Base-by-base conservation (phyloP, 345 rosid genomes). In the Rhizophora apiculata region DNA sequence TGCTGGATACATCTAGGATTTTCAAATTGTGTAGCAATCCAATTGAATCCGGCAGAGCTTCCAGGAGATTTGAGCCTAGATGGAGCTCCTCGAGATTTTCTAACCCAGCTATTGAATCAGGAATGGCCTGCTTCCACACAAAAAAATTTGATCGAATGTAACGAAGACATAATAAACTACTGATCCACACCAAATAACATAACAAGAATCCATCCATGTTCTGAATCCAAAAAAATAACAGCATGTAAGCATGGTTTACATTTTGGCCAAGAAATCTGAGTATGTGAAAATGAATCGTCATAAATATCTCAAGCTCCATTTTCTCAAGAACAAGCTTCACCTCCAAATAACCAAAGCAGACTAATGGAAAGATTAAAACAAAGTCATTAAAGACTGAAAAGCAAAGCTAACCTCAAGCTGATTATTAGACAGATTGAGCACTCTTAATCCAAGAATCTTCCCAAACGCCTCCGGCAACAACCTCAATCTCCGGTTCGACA, bases 391-490 rank as follows among this genome's bases (percentile, higher is more conserved):
- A 56, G 3, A 8, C 5, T 21, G 22, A 56, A 16, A 13, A 24
- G 10, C 22, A 1, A 54, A 66, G 73, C 83, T 55, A 51, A 89
- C 99, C 96, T 82, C 77, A 26, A 95, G 92, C 70, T 82, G 93
- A 82, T 95, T 95, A 79, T 75, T 75, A 1, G 92, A 84, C 52
- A 95, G 78, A 70, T 83, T 82, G 68, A 95, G 89, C 34, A 83
- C 78, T 70, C 72, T 74, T 79, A 95, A 76, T 13, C 92, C 90
- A 6, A 63, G 63, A 71, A 95, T 87, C 79, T 72, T 80, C 21
- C 99, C 96, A 56, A 95, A 92, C 2, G 92, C 96, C 84, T 92
- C 99, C 0, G 98, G 98, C 68, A 95, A 76, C 46, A 85, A 32
- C 66, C 81, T 84, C 72, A 95, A 30, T 56, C 74, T 82, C 81